phyloP scores from a whole-genome alignment of 176 grass and related monocot genomes.

The Oryza glaberrima region DNA sequence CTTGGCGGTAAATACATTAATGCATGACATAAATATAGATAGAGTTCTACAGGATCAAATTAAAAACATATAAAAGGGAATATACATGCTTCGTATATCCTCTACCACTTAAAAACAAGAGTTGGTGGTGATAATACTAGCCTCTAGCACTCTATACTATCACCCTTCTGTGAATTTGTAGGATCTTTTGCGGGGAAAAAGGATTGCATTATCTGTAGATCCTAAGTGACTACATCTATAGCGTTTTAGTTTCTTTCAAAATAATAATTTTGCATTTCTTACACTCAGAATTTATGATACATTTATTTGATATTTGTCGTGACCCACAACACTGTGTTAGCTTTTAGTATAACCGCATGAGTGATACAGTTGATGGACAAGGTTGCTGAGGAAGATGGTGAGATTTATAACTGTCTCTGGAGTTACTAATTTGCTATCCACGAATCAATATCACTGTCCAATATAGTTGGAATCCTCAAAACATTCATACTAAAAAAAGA shows the following conservation, averaged over 20 bases:
- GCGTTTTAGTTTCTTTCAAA: no score
- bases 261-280: background rate
- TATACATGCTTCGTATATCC: background rate
- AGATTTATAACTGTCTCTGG: conserved; percentile 18
- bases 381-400: conserved; percentile 1
- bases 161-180: background rate
- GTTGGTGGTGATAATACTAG: background rate
- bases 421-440: conserved; percentile 6
- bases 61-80: conserved; percentile 17
- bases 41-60: background rate
- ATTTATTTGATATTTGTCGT: background rate
- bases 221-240: background rate
- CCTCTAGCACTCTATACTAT: background rate
- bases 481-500: conserved; percentile 34
- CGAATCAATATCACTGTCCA: background rate
- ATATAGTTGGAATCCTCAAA: conserved; percentile 27
- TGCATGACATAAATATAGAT: conserved; percentile 26
- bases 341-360: conserved; percentile 14
- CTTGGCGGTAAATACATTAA: background rate
- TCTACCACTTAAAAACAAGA: background rate
- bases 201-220: background rate
- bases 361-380: conserved; percentile 14
- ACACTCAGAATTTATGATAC: background rate
- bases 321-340: background rate
- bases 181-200: background rate